Percentiles rank a stretch among this genome's conserved stretches.
These are phyloP conservation scores for Candida buenavistaensis DNA, from an alignment of 1,139 yeast species.

Conservation along the genomic window DNA sequence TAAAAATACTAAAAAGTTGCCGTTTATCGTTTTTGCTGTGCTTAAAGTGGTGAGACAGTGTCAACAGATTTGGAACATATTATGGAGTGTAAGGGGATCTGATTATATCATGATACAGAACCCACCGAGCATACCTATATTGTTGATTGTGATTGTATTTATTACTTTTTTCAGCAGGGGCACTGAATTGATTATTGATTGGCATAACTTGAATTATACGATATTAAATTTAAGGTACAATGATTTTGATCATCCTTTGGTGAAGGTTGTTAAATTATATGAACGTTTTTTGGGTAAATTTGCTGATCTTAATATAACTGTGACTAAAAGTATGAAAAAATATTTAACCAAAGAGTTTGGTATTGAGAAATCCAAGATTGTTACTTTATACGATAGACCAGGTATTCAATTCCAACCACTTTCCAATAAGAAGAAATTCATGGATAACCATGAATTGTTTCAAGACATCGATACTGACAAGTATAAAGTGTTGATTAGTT, in stretches of 20 bases:
- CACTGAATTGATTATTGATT: conserved; percentile 75
- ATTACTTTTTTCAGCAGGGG: conserved; percentile 55
- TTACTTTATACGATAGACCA: conserved; percentile 73
- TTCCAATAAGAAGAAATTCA: conserved; percentile 13
- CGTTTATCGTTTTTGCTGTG: conserved; percentile 59
- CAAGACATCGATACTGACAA: conserved; percentile 26
- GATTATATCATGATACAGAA: conserved; percentile 80
- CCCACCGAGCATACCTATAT: conserved; percentile 89
- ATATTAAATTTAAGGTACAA: conserved; percentile 69
- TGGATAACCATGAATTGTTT: conserved; percentile 32
- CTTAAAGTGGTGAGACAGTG: conserved; percentile 63
- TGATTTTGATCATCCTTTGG: conserved; percentile 60
- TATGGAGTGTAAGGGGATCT: conserved; percentile 55
- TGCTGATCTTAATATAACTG: conserved; percentile 70
- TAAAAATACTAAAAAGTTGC: conserved; percentile 42
- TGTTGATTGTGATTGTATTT: conserved; percentile 61
- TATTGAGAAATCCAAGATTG: conserved; percentile 32
- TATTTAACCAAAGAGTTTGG: conserved; percentile 59
- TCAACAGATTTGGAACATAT: conserved; percentile 40
- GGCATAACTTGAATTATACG: conserved; percentile 94
- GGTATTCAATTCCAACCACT: conserved; percentile 63
- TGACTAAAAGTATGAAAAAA: conserved; percentile 70
- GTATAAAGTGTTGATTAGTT: conserved; percentile 71
- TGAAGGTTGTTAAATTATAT: conserved; percentile 54
- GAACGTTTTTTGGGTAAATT: conserved; percentile 60